Percentiles rank a stretch among this genome's conserved stretches.
Conservation (phyloP, 2,329 filamentous ascomycete species). For the Lecanicillium sp. region DNA sequence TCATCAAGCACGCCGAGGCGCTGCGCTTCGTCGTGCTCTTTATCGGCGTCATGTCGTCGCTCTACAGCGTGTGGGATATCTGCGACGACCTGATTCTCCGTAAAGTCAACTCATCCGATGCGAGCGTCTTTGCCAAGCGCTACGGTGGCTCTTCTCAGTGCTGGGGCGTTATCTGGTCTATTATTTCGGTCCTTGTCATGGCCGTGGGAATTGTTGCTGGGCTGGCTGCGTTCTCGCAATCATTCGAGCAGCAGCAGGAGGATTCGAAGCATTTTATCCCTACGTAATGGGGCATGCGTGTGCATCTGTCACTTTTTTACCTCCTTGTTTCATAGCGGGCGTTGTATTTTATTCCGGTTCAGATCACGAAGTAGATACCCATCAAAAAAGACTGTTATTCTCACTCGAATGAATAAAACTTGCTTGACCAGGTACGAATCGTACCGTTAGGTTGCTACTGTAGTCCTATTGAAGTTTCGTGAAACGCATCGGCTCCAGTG, state of each 20-base stretch:
- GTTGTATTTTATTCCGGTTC: no score
- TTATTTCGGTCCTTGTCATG: slow-evolving; percentile 69
- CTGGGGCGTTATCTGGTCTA: slow-evolving; percentile 74
- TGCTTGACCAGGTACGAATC: no score
- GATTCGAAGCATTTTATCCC: slow-evolving; percentile 63
- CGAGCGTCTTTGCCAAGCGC: slow-evolving; percentile 69
- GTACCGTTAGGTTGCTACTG: no score
- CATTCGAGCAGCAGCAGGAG: slow-evolving; percentile 59
- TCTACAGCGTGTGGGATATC: slow-evolving; percentile 82
- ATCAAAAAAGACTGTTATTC: no score
- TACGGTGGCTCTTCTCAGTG: slow-evolving; percentile 76
- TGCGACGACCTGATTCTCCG: slow-evolving; percentile 75
- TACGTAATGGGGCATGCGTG: slow-evolving; percentile 24
- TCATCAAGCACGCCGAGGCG: slow-evolving; percentile 69
- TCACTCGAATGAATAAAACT: no score
- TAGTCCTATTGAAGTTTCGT: no score
- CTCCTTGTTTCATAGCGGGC: background rate
- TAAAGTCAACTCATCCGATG: slow-evolving; percentile 75
- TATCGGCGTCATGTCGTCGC: slow-evolving; percentile 74
- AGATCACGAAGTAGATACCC: no score
- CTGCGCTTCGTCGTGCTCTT: slow-evolving; percentile 71
- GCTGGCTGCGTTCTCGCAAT: slow-evolving; percentile 68
- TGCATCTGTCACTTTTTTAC: background rate
- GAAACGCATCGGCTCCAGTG: no score
- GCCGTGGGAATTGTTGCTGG: slow-evolving; percentile 67